Conservation (phyloP, 139 green algal genomes). For the Chlamydomonas incerta region DNA sequence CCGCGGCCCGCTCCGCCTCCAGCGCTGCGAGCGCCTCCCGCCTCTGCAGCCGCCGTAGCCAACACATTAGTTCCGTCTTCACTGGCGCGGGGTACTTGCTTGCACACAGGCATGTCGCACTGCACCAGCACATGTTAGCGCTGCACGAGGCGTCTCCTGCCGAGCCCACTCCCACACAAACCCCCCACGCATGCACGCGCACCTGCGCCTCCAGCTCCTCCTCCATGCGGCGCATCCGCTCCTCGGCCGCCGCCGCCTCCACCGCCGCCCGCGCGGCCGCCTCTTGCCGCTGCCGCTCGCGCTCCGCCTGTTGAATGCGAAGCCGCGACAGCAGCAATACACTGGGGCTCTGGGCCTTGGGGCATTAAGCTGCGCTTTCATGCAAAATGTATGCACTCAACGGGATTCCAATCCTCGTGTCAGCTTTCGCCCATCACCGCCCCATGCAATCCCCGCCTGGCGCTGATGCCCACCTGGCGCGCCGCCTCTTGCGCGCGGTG, state of each 20-base stretch:
- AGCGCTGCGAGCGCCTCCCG: not conserved
- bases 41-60: too few relatives aligned
- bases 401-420: too few relatives aligned
- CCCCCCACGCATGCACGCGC: not conserved
- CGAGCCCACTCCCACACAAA: not conserved
- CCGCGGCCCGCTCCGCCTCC: not conserved
- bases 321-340: too few relatives aligned
- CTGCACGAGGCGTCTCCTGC: not conserved
- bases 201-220: slow-evolving; percentile 16
- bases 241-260: slow-evolving; percentile 2
- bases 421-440: too few relatives aligned
- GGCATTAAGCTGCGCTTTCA: too few relatives aligned
- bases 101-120: not conserved
- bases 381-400: too few relatives aligned
- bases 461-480: not conserved
- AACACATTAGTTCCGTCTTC: too few relatives aligned
- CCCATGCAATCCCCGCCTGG: too few relatives aligned
- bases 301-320: slow-evolving; percentile 4
- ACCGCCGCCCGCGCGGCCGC: not conserved
- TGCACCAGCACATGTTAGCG: not conserved
- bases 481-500: not conserved
- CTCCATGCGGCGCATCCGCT: not conserved
- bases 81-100: not conserved
- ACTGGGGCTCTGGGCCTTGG: too few relatives aligned
- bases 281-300: slow-evolving; percentile 5